Evolutionary conservation across 2,329 filamentous ascomycete genomes (phyloP).

Genomic region (Teratosphaeria epicoccoides): DNA sequence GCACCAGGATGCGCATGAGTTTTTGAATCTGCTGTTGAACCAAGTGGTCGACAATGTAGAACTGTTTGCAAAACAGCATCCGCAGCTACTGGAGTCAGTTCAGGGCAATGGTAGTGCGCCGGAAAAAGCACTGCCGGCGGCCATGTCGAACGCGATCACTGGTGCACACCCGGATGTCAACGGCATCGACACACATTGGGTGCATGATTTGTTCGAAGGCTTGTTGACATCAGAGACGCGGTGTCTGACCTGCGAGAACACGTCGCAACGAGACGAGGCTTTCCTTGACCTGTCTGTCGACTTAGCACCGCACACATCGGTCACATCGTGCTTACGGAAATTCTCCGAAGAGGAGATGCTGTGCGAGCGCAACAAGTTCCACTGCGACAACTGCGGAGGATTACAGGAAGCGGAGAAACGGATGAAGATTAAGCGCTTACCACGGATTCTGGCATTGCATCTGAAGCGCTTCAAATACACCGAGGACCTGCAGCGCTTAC

Average conservation of each 20-base stretch:
- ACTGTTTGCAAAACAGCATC: constrained; percentile 60
- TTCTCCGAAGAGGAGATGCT: constrained; percentile 98
- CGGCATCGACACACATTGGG: constrained; percentile 54
- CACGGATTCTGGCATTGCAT: constrained; percentile 82
- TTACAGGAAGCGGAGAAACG: constrained; percentile 96
- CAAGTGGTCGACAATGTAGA: constrained; percentile 92
- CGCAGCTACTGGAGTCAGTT: constrained; percentile 23
- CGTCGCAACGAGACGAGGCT: constrained; percentile 87
- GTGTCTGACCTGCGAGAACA: constrained; percentile 90
- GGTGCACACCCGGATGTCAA: constrained; percentile 12
- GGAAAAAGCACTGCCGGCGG: constrained; percentile 11
- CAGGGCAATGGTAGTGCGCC: constrained; percentile 17
- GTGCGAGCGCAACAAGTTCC: constrained; percentile 96
- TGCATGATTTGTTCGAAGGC: constrained; percentile 94
- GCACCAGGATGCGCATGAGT: constrained; percentile 98
- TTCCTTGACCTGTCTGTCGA: constrained; percentile 96
- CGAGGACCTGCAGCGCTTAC: constrained; percentile 81
- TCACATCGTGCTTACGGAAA: constrained; percentile 87
- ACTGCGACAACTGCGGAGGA: constrained; percentile 93
- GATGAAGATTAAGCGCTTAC: constrained; percentile 96
- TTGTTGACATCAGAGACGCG: constrained; percentile 91
- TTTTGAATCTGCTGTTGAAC: constrained; percentile 88
- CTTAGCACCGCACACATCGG: constrained; percentile 86
- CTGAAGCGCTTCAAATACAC: constrained; percentile 98
- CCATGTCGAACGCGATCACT: constrained; percentile 13